Percentiles rank a stretch among this genome's conserved stretches.
Evolutionary conservation across 1,139 yeast species (phyloP).

Genomic region (Yamadazyma dendronema): DNA sequence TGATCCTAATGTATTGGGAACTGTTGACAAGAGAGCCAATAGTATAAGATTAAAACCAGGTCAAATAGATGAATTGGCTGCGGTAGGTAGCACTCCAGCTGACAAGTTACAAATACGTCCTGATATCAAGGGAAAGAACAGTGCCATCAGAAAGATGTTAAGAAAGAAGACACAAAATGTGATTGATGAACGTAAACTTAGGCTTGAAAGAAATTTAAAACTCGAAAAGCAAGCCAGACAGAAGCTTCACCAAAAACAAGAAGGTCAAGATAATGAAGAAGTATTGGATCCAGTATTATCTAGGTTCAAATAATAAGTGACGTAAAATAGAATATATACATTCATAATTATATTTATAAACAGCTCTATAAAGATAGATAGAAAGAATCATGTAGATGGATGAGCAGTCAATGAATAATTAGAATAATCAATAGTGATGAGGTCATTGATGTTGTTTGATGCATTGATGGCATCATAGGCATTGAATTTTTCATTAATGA

Average conservation of each 20-base stretch:
- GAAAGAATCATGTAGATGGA: slow-evolving; percentile 10
- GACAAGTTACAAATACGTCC: slow-evolving; percentile 52
- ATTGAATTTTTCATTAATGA: slow-evolving; percentile 24
- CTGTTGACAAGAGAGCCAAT: slow-evolving; percentile 70
- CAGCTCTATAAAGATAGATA: no score
- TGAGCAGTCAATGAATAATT: slow-evolving; percentile 31
- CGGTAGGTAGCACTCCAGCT: slow-evolving; percentile 19
- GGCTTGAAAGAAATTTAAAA: slow-evolving; percentile 74
- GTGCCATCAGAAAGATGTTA: slow-evolving; percentile 75
- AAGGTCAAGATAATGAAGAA: slow-evolving; percentile 56
- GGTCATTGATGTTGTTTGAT: slow-evolving; percentile 31
- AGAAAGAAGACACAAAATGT: slow-evolving; percentile 86
- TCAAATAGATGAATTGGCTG: slow-evolving; percentile 48
- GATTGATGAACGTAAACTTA: slow-evolving; percentile 80
- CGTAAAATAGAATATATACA: not conserved
- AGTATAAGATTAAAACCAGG: slow-evolving; percentile 63
- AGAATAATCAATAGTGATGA: slow-evolving; percentile 49
- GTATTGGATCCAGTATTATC: slow-evolving; percentile 55
- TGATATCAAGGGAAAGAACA: slow-evolving; percentile 73
- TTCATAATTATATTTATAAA: not conserved
- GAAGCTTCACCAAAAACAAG: slow-evolving; percentile 44
- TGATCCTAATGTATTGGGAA: slow-evolving; percentile 87
- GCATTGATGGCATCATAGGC: slow-evolving; percentile 13
- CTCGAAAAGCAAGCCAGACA: slow-evolving; percentile 74
- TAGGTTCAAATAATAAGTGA: slow-evolving; percentile 37